Conservation (phyloP, 106 monocot genomes). For the Alisma plantagoaquatica region DNA sequence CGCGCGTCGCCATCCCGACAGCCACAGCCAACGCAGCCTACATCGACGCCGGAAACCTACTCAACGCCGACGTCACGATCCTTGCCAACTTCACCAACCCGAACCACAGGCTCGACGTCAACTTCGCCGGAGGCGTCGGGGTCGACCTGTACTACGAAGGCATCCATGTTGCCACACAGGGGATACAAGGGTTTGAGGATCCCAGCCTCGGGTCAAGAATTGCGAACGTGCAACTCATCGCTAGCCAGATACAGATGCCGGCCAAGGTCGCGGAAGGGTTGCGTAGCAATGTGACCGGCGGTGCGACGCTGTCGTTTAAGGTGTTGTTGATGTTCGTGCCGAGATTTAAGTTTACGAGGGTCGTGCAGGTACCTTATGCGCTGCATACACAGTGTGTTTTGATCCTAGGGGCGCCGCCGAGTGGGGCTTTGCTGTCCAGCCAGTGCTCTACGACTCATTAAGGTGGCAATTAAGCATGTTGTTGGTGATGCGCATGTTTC, state of each 20-base stretch:
- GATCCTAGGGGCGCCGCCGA: constrained; percentile 36
- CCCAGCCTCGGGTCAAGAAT: constrained; percentile 21
- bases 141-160: constrained; percentile 49
- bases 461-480: not conserved
- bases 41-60: constrained; percentile 42
- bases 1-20: constrained; percentile 37
- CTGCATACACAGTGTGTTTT: constrained; percentile 25
- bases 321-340: constrained; percentile 28
- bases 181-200: constrained; percentile 31
- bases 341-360: constrained; percentile 25
- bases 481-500: too few species aligned
- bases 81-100: constrained; percentile 79
- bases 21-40: constrained; percentile 67
- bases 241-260: constrained; percentile 44
- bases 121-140: constrained; percentile 29
- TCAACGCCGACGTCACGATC: constrained; percentile 76
- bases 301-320: constrained; percentile 19
- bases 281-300: constrained; percentile 12
- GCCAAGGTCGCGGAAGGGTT: constrained; percentile 18
- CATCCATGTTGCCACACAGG: constrained; percentile 40
- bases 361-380: constrained; percentile 35
- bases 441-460: too few species aligned
- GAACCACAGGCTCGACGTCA: constrained; percentile 46
- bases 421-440: constrained; percentile 30
- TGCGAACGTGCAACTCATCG: constrained; percentile 39